Percentiles rank a stretch among this genome's conserved stretches.
Evolutionary conservation across 225 moss, liverwort and hornwort genomes (phyloP).

Genomic region (Straminergon stramineum): DNA sequence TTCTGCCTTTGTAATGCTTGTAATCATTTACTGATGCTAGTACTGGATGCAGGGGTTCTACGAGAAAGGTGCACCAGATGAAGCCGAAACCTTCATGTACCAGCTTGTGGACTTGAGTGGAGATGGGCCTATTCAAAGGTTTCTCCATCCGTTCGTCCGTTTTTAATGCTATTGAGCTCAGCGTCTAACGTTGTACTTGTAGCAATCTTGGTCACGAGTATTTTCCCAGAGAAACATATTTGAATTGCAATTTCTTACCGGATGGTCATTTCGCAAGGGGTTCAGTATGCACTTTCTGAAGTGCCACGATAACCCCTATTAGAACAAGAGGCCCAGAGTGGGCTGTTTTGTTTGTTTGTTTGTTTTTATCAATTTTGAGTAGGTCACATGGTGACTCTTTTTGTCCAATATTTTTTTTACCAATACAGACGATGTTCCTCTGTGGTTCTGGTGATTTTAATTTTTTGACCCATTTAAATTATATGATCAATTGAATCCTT

Average conservation of each 20-base stretch:
- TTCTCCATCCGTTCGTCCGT: not conserved
- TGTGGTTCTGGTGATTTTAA: not conserved
- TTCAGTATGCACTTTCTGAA: not conserved
- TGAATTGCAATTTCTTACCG: not conserved
- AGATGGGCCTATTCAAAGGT: constrained; percentile 77
- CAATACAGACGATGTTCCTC: not conserved
- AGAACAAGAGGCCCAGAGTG: not conserved
- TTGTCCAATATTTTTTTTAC: not conserved
- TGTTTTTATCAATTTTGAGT: not conserved
- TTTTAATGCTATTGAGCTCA: not conserved
- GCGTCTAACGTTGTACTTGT: not conserved
- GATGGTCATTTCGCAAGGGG: not conserved
- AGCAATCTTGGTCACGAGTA: not conserved
- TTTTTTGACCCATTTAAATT: not conserved
- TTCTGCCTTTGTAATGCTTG: not conserved
- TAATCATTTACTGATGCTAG: not conserved
- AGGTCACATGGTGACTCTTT: not conserved
- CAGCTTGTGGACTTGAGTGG: constrained; percentile 81
- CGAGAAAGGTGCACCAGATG: constrained; percentile 80
- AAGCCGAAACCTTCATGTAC: constrained; percentile 71
- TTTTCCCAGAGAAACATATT: not conserved
- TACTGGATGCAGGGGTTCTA: constrained; percentile 50
- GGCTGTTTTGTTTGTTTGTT: not conserved
- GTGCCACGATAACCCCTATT: not conserved
- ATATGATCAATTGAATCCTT: not conserved